phyloP scores from a whole-genome alignment of 176 grass and related monocot species.

The Melocanna baccifera region DNA sequence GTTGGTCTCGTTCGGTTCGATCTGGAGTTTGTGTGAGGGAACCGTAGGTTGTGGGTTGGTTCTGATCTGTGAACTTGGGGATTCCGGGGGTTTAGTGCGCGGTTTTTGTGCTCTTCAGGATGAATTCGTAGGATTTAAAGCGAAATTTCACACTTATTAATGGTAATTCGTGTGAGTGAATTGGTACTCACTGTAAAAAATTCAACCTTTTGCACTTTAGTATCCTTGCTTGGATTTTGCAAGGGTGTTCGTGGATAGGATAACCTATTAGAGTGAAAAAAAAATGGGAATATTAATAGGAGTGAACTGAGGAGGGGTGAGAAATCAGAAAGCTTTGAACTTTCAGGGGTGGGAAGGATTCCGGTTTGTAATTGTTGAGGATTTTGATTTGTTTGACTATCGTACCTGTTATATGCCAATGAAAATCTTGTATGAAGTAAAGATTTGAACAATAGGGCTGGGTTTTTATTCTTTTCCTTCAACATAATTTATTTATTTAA shows the following conservation, averaged over 20 bases:
- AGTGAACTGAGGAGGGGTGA: background rate
- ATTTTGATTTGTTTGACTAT: background rate
- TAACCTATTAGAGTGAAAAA: background rate
- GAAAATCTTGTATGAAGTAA: background rate
- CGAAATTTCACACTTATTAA: background rate
- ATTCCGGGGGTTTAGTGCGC: background rate
- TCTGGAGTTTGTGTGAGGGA: background rate
- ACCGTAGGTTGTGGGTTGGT: background rate
- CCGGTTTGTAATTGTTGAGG: background rate
- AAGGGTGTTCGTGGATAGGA: background rate
- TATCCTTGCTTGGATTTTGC: background rate
- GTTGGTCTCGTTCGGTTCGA: slow-evolving; percentile 13
- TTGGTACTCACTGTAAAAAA: background rate
- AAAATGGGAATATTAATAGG: background rate
- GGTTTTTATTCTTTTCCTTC: background rate
- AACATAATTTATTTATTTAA: background rate
- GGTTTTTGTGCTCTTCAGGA: background rate
- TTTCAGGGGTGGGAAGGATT: background rate
- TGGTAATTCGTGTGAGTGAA: background rate
- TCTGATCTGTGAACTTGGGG: slow-evolving; percentile 22
- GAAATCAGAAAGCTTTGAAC: background rate
- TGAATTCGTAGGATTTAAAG: background rate
- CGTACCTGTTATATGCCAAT: background rate
- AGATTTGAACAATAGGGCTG: background rate
- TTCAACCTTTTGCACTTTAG: background rate